These are phyloP conservation scores for Teunomyces gatunensis DNA, from an alignment of 805 yeast species.

Conservation along the genomic window DNA sequence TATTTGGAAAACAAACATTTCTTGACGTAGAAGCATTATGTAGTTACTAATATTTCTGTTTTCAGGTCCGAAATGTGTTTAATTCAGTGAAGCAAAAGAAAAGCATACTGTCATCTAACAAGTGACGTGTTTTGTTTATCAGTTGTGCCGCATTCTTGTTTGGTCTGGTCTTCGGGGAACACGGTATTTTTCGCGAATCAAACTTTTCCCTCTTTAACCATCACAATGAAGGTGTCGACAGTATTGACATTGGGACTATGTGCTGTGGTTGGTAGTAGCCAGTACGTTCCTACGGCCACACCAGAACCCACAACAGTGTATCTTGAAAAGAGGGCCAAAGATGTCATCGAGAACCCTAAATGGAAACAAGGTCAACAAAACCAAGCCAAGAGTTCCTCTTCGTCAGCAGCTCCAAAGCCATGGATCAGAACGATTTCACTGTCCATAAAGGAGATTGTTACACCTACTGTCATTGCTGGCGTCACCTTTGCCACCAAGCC, in stretches of 20 bases:
- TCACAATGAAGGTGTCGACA: slow-evolving; percentile 12
- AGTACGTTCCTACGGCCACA: not conserved
- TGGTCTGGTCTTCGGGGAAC: not conserved
- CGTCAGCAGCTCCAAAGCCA: slow-evolving; percentile 43
- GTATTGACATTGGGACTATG: slow-evolving; percentile 11
- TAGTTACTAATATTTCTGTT: not conserved
- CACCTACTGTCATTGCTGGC: slow-evolving; percentile 62
- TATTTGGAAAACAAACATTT: slow-evolving; percentile 19
- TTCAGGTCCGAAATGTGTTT: too few species aligned
- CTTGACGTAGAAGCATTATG: not conserved
- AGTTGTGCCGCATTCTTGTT: not conserved
- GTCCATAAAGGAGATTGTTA: slow-evolving; percentile 50
- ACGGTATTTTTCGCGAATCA: slow-evolving; percentile 3
- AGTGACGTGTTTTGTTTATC: too few species aligned
- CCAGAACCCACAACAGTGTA: slow-evolving; percentile 11
- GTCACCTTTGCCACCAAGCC: slow-evolving; percentile 67
- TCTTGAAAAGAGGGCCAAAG: slow-evolving; percentile 28
- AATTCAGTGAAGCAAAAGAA: too few species aligned
- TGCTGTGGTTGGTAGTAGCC: slow-evolving; percentile 2
- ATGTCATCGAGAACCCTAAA: slow-evolving; percentile 28
- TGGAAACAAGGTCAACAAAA: slow-evolving; percentile 22
- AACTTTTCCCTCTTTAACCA: slow-evolving; percentile 1
- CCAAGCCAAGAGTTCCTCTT: slow-evolving; percentile 5
- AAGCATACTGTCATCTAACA: too few species aligned
- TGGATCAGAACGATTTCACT: slow-evolving; percentile 75